phyloP scores from a whole-genome alignment of 257 asterid genomes.

The Marsdenia floribunda region DNA sequence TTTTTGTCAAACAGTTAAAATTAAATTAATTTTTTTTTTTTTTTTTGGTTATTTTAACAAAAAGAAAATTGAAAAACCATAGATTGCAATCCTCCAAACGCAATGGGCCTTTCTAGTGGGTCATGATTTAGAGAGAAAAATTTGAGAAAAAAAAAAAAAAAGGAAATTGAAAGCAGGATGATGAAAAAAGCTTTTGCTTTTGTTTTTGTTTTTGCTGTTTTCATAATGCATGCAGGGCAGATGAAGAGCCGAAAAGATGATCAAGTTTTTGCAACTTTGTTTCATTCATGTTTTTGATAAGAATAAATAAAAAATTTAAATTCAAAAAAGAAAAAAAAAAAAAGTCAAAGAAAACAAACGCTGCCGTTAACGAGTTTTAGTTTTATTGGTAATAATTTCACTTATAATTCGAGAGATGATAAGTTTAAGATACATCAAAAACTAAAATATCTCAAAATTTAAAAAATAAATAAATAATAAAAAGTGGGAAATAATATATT shows the following conservation, averaged over 20 bases:
- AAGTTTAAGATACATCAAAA: no score
- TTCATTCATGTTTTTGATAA: constrained; percentile 3
- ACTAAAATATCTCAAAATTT: no score
- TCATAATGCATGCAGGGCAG: constrained; percentile 10
- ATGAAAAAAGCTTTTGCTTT: constrained; percentile 14
- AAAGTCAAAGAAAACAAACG: no score
- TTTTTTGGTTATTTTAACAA: no score
- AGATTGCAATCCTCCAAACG: constrained; percentile 47
- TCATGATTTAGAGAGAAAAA: constrained; percentile 15
- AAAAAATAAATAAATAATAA: not conserved
- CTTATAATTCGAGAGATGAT: no score
- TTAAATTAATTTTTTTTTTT: not conserved
- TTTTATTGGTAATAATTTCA: no score
- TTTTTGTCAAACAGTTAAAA: constrained; percentile 48
- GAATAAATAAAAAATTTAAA: constrained; percentile 8
- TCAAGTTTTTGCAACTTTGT: constrained; percentile 31
- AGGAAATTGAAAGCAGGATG: not conserved
- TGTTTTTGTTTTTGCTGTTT: constrained; percentile 14
- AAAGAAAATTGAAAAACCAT: constrained; percentile 28
- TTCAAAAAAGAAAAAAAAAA: not conserved
- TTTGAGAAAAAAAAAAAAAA: not conserved
- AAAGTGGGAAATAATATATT: constrained; percentile 9
- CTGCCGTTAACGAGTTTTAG: no score
- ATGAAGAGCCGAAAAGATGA: constrained; percentile 37
- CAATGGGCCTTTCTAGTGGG: constrained; percentile 58